Evolutionary conservation across 2,329 filamentous ascomycete species (phyloP).

Genomic region (Trematosphaeria pertusa): DNA sequence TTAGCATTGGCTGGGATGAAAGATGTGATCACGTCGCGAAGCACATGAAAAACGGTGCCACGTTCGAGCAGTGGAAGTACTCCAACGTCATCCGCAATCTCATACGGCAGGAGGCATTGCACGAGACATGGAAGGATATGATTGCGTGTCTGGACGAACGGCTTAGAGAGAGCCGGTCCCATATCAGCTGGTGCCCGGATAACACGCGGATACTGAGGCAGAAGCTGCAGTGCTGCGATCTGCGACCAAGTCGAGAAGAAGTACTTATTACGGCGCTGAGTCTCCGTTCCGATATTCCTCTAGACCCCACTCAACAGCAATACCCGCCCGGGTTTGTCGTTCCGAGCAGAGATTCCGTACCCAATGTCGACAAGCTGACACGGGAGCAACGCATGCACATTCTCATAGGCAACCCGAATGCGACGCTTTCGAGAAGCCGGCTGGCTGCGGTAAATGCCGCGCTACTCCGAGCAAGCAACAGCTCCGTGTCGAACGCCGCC

Average conservation of each 20-base stretch:
- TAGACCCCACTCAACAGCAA: constrained; percentile 37
- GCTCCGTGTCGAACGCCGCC: constrained; percentile 17
- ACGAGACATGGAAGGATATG: constrained; percentile 48
- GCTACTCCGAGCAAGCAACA: constrained; percentile 33
- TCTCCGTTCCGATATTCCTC: constrained; percentile 41
- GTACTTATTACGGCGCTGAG: constrained; percentile 46
- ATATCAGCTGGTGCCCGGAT: constrained; percentile 48
- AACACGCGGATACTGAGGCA: constrained; percentile 45
- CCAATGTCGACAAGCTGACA: constrained; percentile 37
- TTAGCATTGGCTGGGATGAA: constrained; percentile 49
- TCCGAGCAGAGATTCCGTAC: constrained; percentile 45
- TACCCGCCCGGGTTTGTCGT: constrained; percentile 42
- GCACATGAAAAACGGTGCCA: constrained; percentile 47
- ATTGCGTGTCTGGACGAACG: constrained; percentile 40
- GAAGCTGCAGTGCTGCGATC: constrained; percentile 47
- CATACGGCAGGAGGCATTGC: constrained; percentile 45
- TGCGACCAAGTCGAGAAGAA: constrained; percentile 45
- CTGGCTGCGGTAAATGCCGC: constrained; percentile 42
- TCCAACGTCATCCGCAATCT: constrained; percentile 48
- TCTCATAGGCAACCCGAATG: constrained; percentile 41
- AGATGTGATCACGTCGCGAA: constrained; percentile 48
- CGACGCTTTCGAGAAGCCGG: constrained; percentile 31
- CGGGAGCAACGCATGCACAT: constrained; percentile 46
- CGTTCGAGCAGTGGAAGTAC: constrained; percentile 46
- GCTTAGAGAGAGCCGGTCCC: constrained; percentile 42